phyloP scores from a whole-genome alignment of 495 filamentous ascomycete species.

The Penicillium roqueforti region DNA sequence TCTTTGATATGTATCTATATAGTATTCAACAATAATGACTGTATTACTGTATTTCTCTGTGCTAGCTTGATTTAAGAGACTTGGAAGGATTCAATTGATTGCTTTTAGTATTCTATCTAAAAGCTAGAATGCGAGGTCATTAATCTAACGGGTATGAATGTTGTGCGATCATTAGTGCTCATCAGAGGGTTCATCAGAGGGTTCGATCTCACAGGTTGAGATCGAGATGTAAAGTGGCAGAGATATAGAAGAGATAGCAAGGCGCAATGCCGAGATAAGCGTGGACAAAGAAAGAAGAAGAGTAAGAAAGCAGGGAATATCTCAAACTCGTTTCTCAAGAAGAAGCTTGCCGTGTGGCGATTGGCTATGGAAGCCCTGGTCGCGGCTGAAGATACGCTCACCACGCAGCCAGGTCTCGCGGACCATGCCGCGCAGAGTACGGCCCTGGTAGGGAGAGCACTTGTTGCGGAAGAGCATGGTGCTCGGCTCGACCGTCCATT shows the following conservation, averaged over 20 bases:
- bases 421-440: slow-evolving; percentile 72
- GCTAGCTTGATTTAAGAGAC: background rate
- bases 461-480: slow-evolving; percentile 95
- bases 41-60: background rate
- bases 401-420: slow-evolving; percentile 89
- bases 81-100: background rate
- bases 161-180: slow-evolving; percentile 31
- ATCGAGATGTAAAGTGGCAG: slow-evolving; percentile 13
- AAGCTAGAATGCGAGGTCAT: slow-evolving; percentile 27
- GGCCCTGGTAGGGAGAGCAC: slow-evolving; percentile 88
- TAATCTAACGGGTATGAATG: slow-evolving; percentile 34
- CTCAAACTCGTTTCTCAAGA: slow-evolving; percentile 51
- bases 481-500: slow-evolving; percentile 63
- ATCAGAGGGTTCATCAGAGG: slow-evolving; percentile 17
- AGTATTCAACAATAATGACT: slow-evolving; percentile 4
- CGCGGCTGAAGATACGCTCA: slow-evolving; percentile 62
- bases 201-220: slow-evolving; percentile 4
- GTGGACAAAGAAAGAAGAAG: slow-evolving; percentile 4
- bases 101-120: slow-evolving; percentile 22
- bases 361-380: slow-evolving; percentile 58
- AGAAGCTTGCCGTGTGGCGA: slow-evolving; percentile 57
- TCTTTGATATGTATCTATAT: background rate
- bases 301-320: slow-evolving; percentile 16
- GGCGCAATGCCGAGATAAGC: slow-evolving; percentile 10
- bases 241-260: background rate